These are phyloP conservation scores for Ophiostoma ips DNA, from an alignment of 2,329 filamentous ascomycete species.

Conservation along the genomic window DNA sequence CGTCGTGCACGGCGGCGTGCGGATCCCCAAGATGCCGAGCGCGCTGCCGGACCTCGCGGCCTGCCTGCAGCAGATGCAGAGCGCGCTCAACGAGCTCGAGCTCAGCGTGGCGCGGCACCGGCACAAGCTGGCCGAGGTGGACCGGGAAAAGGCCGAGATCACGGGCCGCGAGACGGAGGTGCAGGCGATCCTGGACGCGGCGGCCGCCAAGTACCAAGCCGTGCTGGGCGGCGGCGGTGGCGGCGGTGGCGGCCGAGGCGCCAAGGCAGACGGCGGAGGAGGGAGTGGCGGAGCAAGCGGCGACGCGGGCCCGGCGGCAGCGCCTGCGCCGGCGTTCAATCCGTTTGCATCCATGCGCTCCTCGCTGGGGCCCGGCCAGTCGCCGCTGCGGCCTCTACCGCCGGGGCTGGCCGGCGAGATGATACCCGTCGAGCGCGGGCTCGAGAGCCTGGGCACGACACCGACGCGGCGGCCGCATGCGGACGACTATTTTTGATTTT, in stretches of 20 bases:
- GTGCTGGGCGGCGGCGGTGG: constrained; percentile 23
- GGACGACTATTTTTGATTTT: constrained; percentile 11
- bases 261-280: background rate
- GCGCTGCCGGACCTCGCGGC: constrained; percentile 61
- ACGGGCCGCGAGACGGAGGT: constrained; percentile 61
- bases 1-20: background rate
- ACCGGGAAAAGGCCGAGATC: constrained; percentile 55
- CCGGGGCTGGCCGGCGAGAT: constrained; percentile 17
- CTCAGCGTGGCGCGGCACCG: constrained; percentile 45
- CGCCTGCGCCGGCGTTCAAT: constrained; percentile 1
- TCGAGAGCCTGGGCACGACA: constrained; percentile 35
- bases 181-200: constrained; percentile 66
- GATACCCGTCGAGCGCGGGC: constrained; percentile 23
- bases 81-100: constrained; percentile 49
- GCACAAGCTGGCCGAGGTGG: constrained; percentile 49
- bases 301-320: background rate
- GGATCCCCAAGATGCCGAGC: constrained; percentile 58
- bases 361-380: background rate
- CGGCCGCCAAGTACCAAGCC: constrained; percentile 49
- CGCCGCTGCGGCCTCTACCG: constrained; percentile 17
- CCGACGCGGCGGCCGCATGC: constrained; percentile 21
- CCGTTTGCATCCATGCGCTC: background rate
- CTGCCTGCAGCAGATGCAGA: constrained; percentile 50
- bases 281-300: background rate
- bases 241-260: constrained; percentile 5